Conservation (phyloP, 176 grass and related monocot species). For the Dendrocalamus sinicus region DNA sequence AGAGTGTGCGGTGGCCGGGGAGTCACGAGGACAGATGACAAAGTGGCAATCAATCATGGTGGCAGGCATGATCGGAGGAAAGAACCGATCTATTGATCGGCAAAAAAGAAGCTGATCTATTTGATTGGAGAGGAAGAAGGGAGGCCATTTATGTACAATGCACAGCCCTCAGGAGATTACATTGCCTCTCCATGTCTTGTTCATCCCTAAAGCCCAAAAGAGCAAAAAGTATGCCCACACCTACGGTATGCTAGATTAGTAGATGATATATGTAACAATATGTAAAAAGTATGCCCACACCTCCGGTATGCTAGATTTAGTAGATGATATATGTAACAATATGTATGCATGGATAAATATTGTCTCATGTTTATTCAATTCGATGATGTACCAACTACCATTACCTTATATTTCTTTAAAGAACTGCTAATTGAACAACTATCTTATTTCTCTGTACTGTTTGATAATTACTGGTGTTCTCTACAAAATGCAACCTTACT, state of each 20-base stretch:
- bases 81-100: too few species aligned
- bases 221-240: background rate
- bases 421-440: background rate
- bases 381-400: background rate
- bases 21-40: too few species aligned
- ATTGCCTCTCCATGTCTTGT: background rate
- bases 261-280: too few species aligned
- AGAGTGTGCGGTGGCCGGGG: too few species aligned
- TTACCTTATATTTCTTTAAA: conserved; percentile 32
- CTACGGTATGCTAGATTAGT: background rate
- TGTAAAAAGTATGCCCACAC: too few species aligned
- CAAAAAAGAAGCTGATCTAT: too few species aligned
- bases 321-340: background rate
- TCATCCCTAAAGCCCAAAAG: background rate
- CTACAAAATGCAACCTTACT: background rate
- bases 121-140: too few species aligned
- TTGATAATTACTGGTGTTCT: background rate
- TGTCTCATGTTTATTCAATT: conserved; percentile 18
- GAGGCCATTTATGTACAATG: too few species aligned
- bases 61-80: too few species aligned
- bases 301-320: background rate
- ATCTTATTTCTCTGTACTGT: conserved; percentile 20
- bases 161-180: too few species aligned
- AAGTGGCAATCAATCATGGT: too few species aligned
- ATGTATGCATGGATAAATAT: background rate